These are phyloP conservation scores for Apiotrichum sp. DNA, from an alignment of 1,284 basidiomycete genomes.

Conservation along the genomic window DNA sequence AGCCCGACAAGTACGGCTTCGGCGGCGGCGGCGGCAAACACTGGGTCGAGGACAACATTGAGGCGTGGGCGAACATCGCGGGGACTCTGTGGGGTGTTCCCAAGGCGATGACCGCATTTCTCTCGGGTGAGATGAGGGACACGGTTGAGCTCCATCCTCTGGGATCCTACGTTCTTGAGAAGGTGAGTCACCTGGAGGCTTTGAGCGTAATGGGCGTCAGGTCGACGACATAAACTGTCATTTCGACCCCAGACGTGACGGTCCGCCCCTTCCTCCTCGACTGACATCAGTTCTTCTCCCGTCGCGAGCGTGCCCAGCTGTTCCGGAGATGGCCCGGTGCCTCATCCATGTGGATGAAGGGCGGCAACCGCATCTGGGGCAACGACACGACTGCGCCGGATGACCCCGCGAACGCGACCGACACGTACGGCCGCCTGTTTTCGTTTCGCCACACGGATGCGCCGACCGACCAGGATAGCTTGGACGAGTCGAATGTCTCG, in stretches of 20 bases:
- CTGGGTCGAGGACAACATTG: conserved; percentile 88
- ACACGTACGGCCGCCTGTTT: conserved; percentile 76
- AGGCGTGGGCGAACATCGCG: conserved; percentile 73
- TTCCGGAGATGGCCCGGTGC: conserved; percentile 95
- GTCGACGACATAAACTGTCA: too few species aligned
- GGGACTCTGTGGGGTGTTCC: conserved; percentile 74
- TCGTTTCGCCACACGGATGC: conserved; percentile 58
- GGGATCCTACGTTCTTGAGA: conserved; percentile 53
- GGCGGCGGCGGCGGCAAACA: conserved; percentile 72
- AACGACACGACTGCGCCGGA: conserved; percentile 55
- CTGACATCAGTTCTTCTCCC: conserved; percentile 64
- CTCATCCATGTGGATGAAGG: conserved; percentile 90
- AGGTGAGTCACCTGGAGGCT: conserved; percentile 23
- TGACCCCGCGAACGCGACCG: conserved; percentile 58
- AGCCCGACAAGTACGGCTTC: conserved; percentile 52
- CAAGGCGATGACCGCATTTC: conserved; percentile 92
- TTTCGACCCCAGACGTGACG: too few species aligned
- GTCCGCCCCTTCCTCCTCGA: not conserved
- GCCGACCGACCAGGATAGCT: conserved; percentile 30
- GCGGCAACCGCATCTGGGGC: conserved; percentile 88
- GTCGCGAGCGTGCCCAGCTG: conserved; percentile 78
- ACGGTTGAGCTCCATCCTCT: conserved; percentile 68
- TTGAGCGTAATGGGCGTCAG: too few species aligned
- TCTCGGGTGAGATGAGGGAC: conserved; percentile 92
- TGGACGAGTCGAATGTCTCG: conserved; percentile 41